phyloP scores from a whole-genome alignment of 495 filamentous ascomycete species.

The Xylaria castorea region DNA sequence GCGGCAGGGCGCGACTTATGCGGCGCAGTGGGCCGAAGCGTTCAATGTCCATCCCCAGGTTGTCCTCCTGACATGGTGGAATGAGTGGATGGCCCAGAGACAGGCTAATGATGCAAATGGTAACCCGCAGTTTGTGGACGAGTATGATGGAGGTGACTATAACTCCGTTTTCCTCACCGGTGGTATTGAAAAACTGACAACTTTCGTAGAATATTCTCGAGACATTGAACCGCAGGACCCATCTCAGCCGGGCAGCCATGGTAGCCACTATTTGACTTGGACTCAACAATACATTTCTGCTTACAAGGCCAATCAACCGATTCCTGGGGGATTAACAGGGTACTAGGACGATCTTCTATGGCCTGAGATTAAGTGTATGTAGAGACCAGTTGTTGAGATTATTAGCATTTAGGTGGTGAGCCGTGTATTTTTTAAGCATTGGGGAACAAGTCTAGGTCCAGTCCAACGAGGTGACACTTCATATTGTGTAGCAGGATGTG shows the following conservation, averaged over 20 bases:
- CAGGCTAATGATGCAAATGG: background rate
- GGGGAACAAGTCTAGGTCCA: too few species aligned
- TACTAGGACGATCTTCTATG: background rate
- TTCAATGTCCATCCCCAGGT: background rate
- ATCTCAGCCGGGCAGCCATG: background rate
- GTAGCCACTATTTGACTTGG: slow-evolving; percentile 2
- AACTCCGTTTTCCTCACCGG: background rate
- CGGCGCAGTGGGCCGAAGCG: background rate
- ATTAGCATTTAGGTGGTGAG: too few species aligned
- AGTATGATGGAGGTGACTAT: background rate
- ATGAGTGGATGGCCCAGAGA: slow-evolving; percentile 6
- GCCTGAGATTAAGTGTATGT: background rate
- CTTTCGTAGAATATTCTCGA: background rate
- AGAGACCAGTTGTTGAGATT: too few species aligned
- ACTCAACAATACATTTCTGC: background rate
- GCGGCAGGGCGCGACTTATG: background rate
- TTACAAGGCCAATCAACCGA: background rate
- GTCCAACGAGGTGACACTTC: too few species aligned
- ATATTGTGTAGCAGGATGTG: too few species aligned
- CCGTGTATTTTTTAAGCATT: too few species aligned
- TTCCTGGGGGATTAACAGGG: background rate
- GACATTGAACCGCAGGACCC: slow-evolving; percentile 1
- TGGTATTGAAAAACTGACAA: background rate
- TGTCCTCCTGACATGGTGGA: slow-evolving; percentile 3
- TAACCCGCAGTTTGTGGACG: background rate